These are phyloP conservation scores for Lichtheimia ornata DNA, from an alignment of 371 early-diverging fungal genomes.

Conservation along the genomic window DNA sequence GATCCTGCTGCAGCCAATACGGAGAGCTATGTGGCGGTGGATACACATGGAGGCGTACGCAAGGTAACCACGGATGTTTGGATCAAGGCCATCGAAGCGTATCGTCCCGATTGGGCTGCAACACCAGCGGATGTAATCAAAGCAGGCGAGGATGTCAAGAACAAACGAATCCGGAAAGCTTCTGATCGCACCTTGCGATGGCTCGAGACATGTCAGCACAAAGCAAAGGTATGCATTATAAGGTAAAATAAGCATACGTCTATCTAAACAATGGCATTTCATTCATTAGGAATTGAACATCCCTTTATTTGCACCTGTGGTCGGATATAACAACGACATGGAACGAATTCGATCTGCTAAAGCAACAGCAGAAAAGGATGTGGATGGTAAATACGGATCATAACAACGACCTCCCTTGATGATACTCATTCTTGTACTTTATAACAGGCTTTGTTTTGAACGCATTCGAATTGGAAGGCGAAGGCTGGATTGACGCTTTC, in stretches of 20 bases:
- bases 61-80: slow-evolving; percentile 57
- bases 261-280: not conserved
- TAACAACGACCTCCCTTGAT: too few species aligned
- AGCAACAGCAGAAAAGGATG: slow-evolving; percentile 56
- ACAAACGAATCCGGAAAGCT: slow-evolving; percentile 66
- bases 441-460: slow-evolving; percentile 44
- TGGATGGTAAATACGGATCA: slow-evolving; percentile 38
- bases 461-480: slow-evolving; percentile 29
- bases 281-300: slow-evolving; percentile 22
- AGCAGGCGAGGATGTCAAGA: slow-evolving; percentile 49
- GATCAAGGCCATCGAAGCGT: slow-evolving; percentile 45
- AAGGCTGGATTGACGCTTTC: slow-evolving; percentile 18
- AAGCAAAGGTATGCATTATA: slow-evolving; percentile 28
- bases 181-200: slow-evolving; percentile 70
- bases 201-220: slow-evolving; percentile 39
- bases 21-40: slow-evolving; percentile 66
- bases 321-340: slow-evolving; percentile 50
- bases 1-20: slow-evolving; percentile 54
- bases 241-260: slow-evolving; percentile 2
- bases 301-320: slow-evolving; percentile 62
- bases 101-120: slow-evolving; percentile 58
- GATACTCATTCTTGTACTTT: not conserved
- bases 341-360: slow-evolving; percentile 63
- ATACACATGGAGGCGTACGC: slow-evolving; percentile 69
- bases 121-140: slow-evolving; percentile 44